Evolutionary conservation across 129 eudicot species (phyloP).

Genomic region (Escallonia rubra): DNA sequence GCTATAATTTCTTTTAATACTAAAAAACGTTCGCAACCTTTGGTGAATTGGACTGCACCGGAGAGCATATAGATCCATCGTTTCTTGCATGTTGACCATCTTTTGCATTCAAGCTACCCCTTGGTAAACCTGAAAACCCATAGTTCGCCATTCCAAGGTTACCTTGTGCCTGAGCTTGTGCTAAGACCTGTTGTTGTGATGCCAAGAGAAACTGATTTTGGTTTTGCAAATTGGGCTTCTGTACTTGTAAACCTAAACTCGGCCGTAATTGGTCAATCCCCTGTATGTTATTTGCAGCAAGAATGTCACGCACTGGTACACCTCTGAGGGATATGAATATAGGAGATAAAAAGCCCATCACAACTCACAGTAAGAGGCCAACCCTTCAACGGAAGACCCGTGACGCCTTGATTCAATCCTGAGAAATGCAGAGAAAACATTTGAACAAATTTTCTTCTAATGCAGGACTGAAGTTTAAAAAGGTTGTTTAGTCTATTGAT

Average conservation of each 20-base stretch:
- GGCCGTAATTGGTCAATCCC: slow-evolving; percentile 85
- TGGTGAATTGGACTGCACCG: slow-evolving; percentile 77
- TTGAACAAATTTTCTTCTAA: neutral
- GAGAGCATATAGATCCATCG: slow-evolving; percentile 89
- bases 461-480: too few species aligned
- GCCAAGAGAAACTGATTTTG: slow-evolving; percentile 87
- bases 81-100: slow-evolving; percentile 84
- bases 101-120: slow-evolving; percentile 71
- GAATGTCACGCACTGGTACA: slow-evolving; percentile 6
- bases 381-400: slow-evolving; percentile 91
- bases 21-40: slow-evolving; percentile 44
- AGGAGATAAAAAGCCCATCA: neutral
- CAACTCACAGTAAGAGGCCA: slow-evolving; percentile 96
- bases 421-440: slow-evolving; percentile 9
- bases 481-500: too few species aligned
- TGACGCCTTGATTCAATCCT: slow-evolving; percentile 80
- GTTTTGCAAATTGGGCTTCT: slow-evolving; percentile 66
- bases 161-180: slow-evolving; percentile 89
- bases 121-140: slow-evolving; percentile 79
- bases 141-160: slow-evolving; percentile 64
- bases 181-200: slow-evolving; percentile 77
- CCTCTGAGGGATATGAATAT: slow-evolving; percentile 8
- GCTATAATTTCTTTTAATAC: neutral
- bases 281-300: slow-evolving; percentile 29
- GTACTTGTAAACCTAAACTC: slow-evolving; percentile 68